Percentiles rank a stretch among this genome's conserved stretches.
Conservation (phyloP, 177 flowering plant genomes). For the Vitis hybrid region DNA sequence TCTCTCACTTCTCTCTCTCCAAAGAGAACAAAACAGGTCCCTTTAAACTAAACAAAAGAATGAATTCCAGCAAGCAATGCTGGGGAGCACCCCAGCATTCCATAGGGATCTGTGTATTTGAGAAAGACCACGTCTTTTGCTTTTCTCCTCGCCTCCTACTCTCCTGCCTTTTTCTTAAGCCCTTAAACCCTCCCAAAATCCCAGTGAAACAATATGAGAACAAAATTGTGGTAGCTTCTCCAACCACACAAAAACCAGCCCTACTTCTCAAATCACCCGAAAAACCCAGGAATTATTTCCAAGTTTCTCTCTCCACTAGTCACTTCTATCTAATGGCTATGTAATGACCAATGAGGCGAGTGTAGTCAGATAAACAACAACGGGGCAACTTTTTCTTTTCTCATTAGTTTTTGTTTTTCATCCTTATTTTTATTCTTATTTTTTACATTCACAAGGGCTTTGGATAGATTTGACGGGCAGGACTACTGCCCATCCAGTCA, state of each 20-base stretch:
- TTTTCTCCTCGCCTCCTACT: conserved; percentile 1
- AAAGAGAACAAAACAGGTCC: conserved; percentile 42
- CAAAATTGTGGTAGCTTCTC: conserved; percentile 4
- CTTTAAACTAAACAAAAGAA: conserved; percentile 77
- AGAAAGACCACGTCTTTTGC: conserved; percentile 45
- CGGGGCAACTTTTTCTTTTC: not conserved
- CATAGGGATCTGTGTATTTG: conserved; percentile 89
- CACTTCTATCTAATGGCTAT: conserved; percentile 16
- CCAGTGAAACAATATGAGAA: conserved; percentile 17
- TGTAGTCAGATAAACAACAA: conserved; percentile 16
- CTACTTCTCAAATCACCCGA: not conserved
- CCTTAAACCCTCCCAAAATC: conserved; percentile 32
- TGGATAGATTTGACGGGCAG: conserved; percentile 50
- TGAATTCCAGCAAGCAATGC: conserved; percentile 45
- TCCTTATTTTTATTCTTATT: not conserved
- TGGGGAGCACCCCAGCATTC: conserved; percentile 51
- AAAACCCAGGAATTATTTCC: conserved; percentile 3
- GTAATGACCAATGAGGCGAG: conserved; percentile 15
- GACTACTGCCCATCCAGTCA: conserved; percentile 48
- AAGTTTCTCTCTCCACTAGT: not conserved
- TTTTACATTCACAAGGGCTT: conserved; percentile 20
- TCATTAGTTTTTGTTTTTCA: too few relatives aligned
- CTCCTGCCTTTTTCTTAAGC: conserved; percentile 5
- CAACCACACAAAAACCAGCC: not conserved
- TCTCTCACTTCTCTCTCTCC: conserved; percentile 11